Base-by-base conservation (phyloP, 2,329 filamentous ascomycete genomes). In the Coniella lustricola region DNA sequence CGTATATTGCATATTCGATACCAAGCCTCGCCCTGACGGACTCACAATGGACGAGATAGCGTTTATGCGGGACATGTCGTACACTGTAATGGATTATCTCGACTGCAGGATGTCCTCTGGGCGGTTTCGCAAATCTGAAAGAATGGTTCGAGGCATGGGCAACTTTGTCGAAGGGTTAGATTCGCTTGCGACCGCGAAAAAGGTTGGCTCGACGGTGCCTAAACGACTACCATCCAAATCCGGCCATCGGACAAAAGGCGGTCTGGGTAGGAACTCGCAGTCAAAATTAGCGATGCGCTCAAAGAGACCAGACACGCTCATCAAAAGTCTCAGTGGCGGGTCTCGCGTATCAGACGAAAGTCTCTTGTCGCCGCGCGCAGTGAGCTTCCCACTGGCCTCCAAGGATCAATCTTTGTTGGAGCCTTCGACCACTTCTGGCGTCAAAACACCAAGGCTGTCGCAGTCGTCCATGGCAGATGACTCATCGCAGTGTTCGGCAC, bases 71-170 rank as follows among this genome's bases (percentile, higher is more conserved):
- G 56, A 59, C 3, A 50, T 64, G 12, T 59, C 60, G 3, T 34
- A 39, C 5, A 60, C 61, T 9, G 60, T 71, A 9, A 67, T 67
- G 55, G 55, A 60, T 0, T 63, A 71, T 21, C 56, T 72, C 1
- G 64, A 69, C 12, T 56, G 57, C 1, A 61, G 56, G 10, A 54
- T 62, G 2, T 54, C 59, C 2, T 55, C 56, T 12, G 52, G 57
- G 7, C 48, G 56, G 3, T 60, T 65, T 14, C 49, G 59, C 3
- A 59, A 64, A 4, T 63, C 59, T 7, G 63, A 65, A 29, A 60
- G 66, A 3, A 70, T 71, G 62, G 62, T 61, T 3, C 53, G 62
- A 12, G 69, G 67, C 0, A 20, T 69, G 1, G 61, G 63, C 0
- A 61, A 56, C 1, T 69, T 69, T 37, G 53, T 69, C 4, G 67